These are phyloP conservation scores for Syzygium grande DNA, from an alignment of 345 rosid species.

Conservation along the genomic window DNA sequence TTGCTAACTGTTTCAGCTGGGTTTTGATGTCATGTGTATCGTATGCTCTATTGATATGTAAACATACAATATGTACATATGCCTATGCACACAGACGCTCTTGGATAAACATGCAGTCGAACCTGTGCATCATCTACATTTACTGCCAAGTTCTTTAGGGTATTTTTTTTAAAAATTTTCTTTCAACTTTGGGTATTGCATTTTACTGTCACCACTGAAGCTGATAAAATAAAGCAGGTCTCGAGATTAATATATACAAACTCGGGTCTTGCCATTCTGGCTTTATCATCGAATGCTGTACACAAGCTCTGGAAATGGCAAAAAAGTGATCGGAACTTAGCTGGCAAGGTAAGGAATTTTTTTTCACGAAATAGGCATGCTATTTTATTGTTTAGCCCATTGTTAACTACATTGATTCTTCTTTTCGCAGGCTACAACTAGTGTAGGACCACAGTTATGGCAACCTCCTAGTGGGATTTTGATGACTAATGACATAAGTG, in stretches of 20 bases:
- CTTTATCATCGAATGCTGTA: conserved; percentile 81
- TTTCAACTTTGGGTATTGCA: background rate
- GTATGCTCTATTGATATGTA: background rate
- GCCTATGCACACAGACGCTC: background rate
- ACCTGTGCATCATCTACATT: background rate
- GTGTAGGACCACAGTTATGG: conserved; percentile 63
- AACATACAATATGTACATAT: background rate
- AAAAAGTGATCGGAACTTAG: conserved; percentile 47
- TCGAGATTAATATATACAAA: conserved; percentile 77
- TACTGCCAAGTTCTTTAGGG: background rate
- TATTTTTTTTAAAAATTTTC: background rate
- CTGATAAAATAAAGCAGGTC: conserved; percentile 34
- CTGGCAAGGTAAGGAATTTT: conserved; percentile 39
- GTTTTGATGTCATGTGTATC: background rate
- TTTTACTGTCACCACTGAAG: background rate
- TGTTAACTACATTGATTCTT: background rate
- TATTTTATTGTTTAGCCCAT: background rate
- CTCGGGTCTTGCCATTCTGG: conserved; percentile 69
- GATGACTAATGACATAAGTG: conserved; percentile 71
- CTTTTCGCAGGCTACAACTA: conserved; percentile 52
- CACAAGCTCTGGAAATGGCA: conserved; percentile 98
- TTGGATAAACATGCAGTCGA: background rate
- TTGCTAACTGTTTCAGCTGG: background rate
- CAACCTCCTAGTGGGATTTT: conserved; percentile 74
- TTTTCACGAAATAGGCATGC: background rate